Conservation (phyloP, 2,329 filamentous ascomycete genomes). For the Raffaelea ambrosiae region DNA sequence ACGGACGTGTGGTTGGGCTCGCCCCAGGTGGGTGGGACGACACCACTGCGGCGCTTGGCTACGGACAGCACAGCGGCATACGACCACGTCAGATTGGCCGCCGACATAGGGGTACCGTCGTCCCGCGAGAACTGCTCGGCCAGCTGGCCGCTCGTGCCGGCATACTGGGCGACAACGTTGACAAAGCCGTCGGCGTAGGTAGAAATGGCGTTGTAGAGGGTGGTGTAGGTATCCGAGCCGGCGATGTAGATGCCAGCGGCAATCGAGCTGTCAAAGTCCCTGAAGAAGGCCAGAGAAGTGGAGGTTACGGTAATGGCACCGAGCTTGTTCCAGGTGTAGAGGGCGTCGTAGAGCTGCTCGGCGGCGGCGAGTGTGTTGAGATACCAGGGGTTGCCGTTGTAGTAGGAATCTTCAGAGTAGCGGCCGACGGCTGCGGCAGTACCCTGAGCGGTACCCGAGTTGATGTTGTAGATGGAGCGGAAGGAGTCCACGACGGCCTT, state of each 20-base stretch:
- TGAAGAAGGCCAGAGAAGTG: conserved; percentile 64
- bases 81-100: conserved; percentile 63
- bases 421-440: conserved; percentile 55
- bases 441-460: conserved; percentile 53
- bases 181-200: conserved; percentile 55
- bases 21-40: conserved; percentile 43
- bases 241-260: conserved; percentile 52
- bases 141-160: conserved; percentile 51
- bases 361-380: conserved; percentile 68
- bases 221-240: conserved; percentile 30
- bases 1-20: conserved; percentile 27
- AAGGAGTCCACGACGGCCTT: conserved; percentile 70
- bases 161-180: conserved; percentile 53
- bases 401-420: conserved; percentile 67
- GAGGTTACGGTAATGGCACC: conserved; percentile 57
- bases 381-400: conserved; percentile 69
- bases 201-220: conserved; percentile 48
- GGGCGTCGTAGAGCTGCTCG: conserved; percentile 69
- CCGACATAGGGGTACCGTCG: conserved; percentile 48
- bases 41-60: conserved; percentile 44
- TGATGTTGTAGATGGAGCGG: conserved; percentile 59
- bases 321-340: conserved; percentile 59
- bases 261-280: conserved; percentile 50
- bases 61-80: conserved; percentile 62
- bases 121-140: conserved; percentile 56